Evolutionary conservation across 2,329 filamentous ascomycete species (phyloP).

Genomic region (Clathrospora elynae): DNA sequence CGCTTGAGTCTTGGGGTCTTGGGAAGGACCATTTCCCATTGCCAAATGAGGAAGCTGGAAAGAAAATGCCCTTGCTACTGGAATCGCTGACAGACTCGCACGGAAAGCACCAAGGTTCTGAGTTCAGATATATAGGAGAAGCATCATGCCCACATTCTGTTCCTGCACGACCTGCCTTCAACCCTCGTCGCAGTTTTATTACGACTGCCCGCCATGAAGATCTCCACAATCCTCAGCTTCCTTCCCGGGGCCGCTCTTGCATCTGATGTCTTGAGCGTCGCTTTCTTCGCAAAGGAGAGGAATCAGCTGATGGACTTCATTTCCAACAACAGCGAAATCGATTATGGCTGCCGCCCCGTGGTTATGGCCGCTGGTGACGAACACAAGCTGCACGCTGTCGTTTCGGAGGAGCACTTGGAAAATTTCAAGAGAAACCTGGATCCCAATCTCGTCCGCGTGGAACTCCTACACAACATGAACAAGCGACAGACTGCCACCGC

Average conservation of each 20-base stretch:
- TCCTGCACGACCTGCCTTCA: slow-evolving; percentile 11
- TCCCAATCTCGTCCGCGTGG: slow-evolving; percentile 28
- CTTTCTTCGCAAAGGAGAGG: slow-evolving; percentile 40
- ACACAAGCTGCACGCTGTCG: slow-evolving; percentile 41
- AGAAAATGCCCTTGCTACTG: slow-evolving; percentile 3
- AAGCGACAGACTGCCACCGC: slow-evolving; percentile 37
- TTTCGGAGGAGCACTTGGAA: slow-evolving; percentile 32
- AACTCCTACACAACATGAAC: slow-evolving; percentile 32
- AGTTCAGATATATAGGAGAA: slow-evolving; percentile 14
- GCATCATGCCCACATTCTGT: slow-evolving; percentile 1
- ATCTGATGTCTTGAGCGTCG: slow-evolving; percentile 35
- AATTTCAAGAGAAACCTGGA: slow-evolving; percentile 32
- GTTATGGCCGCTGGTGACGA: slow-evolving; percentile 34
- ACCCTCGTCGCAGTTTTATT: slow-evolving; percentile 5
- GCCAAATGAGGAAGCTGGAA: slow-evolving; percentile 20
- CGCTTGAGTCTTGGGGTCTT: slow-evolving; percentile 23
- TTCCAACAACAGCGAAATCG: slow-evolving; percentile 36
- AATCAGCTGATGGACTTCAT: slow-evolving; percentile 36
- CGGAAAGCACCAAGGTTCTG: slow-evolving; percentile 4
- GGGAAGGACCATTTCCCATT: slow-evolving; percentile 9
- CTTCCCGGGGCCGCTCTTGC: slow-evolving; percentile 34
- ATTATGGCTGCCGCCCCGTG: slow-evolving; percentile 44
- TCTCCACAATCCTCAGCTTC: slow-evolving; percentile 31
- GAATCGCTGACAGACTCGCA: background rate
- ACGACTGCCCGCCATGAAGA: slow-evolving; percentile 28